Evolutionary conservation across 192 early-diverging fungal species (phyloP), one percentile per base, ranked within the genome.

Genomic region (Endogone sp.): DNA sequence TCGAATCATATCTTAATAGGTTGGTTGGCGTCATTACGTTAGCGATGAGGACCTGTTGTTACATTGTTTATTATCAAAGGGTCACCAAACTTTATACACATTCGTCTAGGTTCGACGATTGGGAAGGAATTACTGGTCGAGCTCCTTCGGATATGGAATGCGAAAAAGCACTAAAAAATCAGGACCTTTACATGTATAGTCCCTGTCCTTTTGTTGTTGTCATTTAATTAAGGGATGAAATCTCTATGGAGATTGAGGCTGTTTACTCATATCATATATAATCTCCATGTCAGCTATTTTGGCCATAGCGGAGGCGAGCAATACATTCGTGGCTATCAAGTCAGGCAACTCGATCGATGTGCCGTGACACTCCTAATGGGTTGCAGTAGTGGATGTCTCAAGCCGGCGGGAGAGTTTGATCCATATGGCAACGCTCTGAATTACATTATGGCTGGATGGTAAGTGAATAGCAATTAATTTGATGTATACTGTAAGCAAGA

Each of bases 261-360:
- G 26, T 2, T 61, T 49, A 1, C 37, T 49, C 25, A 49, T 11
- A 31, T 64, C 67, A 59, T 21, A 56, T 77, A 13, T 22, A 54
- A 23, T 63, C 23, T 24, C 64, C 26, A 24, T 4, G 4, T 4
- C 71, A 93, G 90, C 8, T 92, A 99, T 75, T 94, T 97, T 85
- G 98, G 96, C 11, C 98, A 99, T 77, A 93, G 94, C 56, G 92
- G 94, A 4, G 96, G 90, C 0, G 96, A 98, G 74, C 80, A 85
- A 59, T 95, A 94, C 71, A 81, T 95, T 27, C 72, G 82, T 11
- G 87, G 91, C 1, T 70, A 88, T 3, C 76, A 82, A 27, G 80
- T 97, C 27, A 87, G 90, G 9, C 70, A 82, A 31, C 72, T 95
- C 8, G 70, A 83, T 0, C 75, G 76, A 16, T 94, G 95, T 62